Base-by-base conservation (phyloP, 371 early-diverging fungal species). In the Mucor lusitanicus region DNA sequence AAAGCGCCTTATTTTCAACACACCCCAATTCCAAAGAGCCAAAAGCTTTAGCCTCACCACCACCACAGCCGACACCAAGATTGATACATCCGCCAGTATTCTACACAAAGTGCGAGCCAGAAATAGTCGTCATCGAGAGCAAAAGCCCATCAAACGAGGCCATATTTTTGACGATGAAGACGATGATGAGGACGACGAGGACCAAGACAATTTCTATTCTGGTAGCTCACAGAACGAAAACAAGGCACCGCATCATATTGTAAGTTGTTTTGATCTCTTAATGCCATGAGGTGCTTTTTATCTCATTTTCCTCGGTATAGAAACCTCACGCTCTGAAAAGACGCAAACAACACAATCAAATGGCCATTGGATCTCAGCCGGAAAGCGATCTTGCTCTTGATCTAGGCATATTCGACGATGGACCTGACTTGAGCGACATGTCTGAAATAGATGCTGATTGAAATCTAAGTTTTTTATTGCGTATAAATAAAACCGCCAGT, bases 341-440 rank as follows among this genome's bases (percentile, higher is more conserved):
- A n/a, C 61, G 28, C 15, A 61, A 30, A n/a, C 61, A 61, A 42
- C 30, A 40, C 37, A 35, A 35, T 1, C 37, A 50, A 19, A 35
- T 15, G 23, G 6, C 17, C 40, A 25, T 59, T 30, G 60, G 42
- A 21, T 25, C 58, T 33, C 68, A 61, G 17, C 63, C 65, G 7
- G 61, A 68, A 40, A 74, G 73, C 40, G 83, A 83, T 37, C 50
- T 69, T 28, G 66, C 70, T 1, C 60, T 79, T 23, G 71, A 77
- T 57, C 61, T 75, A 27, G 77, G 75, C 23, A 78, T 83, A 30
- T 83, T 83, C 71, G 83, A 83, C 48, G 83, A 83, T 70, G 83
- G 83, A 27, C 80, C 83, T 25, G 83, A 83, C 48, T 67, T 83
- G 15, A 83, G 83, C 56, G 83, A 83, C n/a, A 70, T 81, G 69